These are phyloP conservation scores for Calonectria montana DNA, from an alignment of 2,329 filamentous ascomycete genomes.

Conservation along the genomic window DNA sequence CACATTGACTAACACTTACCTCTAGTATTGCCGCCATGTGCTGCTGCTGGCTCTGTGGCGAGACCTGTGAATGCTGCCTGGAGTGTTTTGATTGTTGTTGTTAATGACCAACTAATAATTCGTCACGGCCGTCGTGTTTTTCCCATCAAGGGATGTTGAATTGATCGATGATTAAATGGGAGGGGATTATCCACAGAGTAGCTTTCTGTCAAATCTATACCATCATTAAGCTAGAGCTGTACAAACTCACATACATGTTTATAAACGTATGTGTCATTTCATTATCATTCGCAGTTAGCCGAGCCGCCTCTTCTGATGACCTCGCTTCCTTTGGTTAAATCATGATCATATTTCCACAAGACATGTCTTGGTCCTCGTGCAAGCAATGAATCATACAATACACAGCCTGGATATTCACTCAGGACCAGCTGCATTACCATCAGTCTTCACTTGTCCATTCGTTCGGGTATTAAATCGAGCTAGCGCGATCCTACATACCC, in stretches of 20 bases:
- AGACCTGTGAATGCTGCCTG: slow-evolving; percentile 57
- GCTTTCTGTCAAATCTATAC: slow-evolving; percentile 3
- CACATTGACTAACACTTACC: neutral
- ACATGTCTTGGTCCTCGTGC: neutral
- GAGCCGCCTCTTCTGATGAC: neutral
- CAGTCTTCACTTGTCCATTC: neutral
- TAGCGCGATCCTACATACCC: neutral
- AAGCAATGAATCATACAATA: neutral
- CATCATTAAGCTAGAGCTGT: neutral
- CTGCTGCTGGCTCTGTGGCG: slow-evolving; percentile 58
- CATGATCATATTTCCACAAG: neutral
- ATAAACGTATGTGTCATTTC: neutral
- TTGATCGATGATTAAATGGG: neutral
- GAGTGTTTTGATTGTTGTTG: slow-evolving; percentile 55
- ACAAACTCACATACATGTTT: neutral
- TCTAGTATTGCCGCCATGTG: slow-evolving; percentile 54
- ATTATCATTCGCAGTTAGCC: neutral
- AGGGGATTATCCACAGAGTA: neutral
- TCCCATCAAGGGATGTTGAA: neutral
- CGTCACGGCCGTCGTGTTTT: slow-evolving; percentile 5
- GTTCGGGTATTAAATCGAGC: neutral
- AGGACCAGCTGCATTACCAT: too few species aligned
- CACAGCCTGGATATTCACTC: neutral
- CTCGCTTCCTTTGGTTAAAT: neutral
- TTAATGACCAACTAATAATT: slow-evolving; percentile 34